phyloP scores from a whole-genome alignment of 192 early-diverging fungal species.

The Lunasporangiospora selenospora region DNA sequence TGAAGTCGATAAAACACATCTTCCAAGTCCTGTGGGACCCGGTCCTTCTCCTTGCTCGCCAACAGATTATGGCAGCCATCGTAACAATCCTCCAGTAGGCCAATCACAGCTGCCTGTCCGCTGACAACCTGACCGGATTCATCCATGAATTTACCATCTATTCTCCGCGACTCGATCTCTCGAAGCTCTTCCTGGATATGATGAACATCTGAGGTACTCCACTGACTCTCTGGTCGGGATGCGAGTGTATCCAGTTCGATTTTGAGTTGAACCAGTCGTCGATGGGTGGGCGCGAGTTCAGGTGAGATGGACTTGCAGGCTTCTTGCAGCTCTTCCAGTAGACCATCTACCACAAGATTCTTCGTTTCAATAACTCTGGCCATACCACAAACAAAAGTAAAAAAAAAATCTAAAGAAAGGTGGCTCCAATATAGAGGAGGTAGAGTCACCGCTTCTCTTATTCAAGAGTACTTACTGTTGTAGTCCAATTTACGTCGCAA shows the following conservation, averaged over 20 bases:
- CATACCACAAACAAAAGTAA: slow-evolving; percentile 1
- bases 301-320: slow-evolving; percentile 69
- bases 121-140: slow-evolving; percentile 70
- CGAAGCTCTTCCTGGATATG: slow-evolving; percentile 76
- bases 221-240: slow-evolving; percentile 31
- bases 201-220: slow-evolving; percentile 46
- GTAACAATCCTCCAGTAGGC: slow-evolving; percentile 81
- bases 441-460: too few species aligned
- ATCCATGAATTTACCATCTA: slow-evolving; percentile 83
- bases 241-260: slow-evolving; percentile 59
- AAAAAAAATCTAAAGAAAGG: too few species aligned
- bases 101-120: slow-evolving; percentile 88
- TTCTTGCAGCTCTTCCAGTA: slow-evolving; percentile 58
- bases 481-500: slow-evolving; percentile 52
- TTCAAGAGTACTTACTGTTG: slow-evolving; percentile 24
- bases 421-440: too few species aligned
- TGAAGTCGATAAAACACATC: slow-evolving; percentile 66
- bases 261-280: slow-evolving; percentile 73
- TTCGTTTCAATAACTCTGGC: slow-evolving; percentile 1
- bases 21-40: slow-evolving; percentile 66
- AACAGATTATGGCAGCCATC: slow-evolving; percentile 84
- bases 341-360: slow-evolving; percentile 34
- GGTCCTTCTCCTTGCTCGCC: slow-evolving; percentile 65
- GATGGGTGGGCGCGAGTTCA: slow-evolving; percentile 75
- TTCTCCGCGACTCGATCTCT: slow-evolving; percentile 78